Base-by-base conservation (phyloP, 306 rosid species). In the Quercus wislizeni region DNA sequence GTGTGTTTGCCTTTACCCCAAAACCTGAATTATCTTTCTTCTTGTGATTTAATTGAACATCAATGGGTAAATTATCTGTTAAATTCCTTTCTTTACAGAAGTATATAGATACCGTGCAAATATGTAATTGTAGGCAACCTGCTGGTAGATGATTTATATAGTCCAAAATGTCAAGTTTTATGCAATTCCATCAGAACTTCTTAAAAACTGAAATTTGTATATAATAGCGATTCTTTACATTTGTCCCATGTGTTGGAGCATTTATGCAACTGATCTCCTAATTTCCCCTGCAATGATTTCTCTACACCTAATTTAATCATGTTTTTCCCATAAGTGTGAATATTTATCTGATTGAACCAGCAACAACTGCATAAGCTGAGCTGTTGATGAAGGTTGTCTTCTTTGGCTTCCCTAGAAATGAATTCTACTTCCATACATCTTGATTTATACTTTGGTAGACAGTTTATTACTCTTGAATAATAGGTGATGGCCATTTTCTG, bases 21-120 rank as follows among this genome's bases (percentile, higher is more conserved):
- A 91, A 86, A 86, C 83, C 96, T 1, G 96, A 91, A 83, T 75
- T 88, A 71, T 78, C 68, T 41, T 74, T 90, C 21, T 95, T 91
- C 90, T 82, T 92, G 92, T 93, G 83, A 88, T 78, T 17, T 2
- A 59, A n/a, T 61, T 68, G 54, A 68, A 59, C 62, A 71, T 25
- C 17, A 8, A 20, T 18, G 78, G 73, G 68, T 71, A 52, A 46
- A 73, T 71, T 31, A 23, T 70, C 13, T 51, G 52, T 54, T 52
- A 13, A 38, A 20, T 69, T 69, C 55, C 19, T 54, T 43, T 43
- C 46, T 38, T 73, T 18, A 55, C 64, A 3, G 15, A 4, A 52
- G n/a, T 18, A 15, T 23, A 52, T 54, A 25, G 76, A 9, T 9
- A n/a, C 46, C 5, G 21, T 35, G 73, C 56, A 58, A 65, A 46